Evolutionary conservation across 2,329 filamentous ascomycete genomes (phyloP).

Genomic region (Beauveria pseudobassiana): DNA sequence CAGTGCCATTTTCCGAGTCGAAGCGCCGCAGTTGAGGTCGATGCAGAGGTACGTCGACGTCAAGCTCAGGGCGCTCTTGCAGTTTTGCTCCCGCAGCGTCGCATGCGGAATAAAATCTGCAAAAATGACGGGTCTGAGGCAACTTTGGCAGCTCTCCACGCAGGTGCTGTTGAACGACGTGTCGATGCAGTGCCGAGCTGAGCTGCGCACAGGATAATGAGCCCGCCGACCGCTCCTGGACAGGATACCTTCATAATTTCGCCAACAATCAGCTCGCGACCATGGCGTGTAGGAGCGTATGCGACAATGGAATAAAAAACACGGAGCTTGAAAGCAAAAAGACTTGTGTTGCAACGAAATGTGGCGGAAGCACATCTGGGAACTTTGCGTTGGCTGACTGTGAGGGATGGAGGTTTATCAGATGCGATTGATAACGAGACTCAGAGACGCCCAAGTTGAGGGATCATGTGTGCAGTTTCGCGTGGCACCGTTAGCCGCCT

Average conservation of each 20-base stretch:
- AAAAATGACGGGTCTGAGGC: neutral
- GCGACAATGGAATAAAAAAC: no score
- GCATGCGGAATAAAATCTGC: neutral
- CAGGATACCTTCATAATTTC: neutral
- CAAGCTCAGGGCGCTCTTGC: neutral
- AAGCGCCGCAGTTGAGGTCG: slow-evolving; percentile 2
- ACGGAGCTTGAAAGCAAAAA: no score
- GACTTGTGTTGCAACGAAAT: neutral
- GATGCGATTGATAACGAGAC: slow-evolving; percentile 9
- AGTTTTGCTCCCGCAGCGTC: neutral
- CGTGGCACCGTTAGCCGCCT: neutral
- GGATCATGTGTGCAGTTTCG: slow-evolving; percentile 2
- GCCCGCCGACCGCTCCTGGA: neutral
- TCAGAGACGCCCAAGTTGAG: neutral
- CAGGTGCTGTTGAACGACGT: neutral
- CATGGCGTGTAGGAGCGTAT: no score
- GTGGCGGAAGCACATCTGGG: neutral
- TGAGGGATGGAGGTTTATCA: neutral
- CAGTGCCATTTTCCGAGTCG: neutral
- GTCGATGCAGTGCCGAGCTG: neutral
- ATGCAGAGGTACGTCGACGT: neutral
- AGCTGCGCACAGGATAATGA: neutral
- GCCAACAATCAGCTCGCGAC: neutral
- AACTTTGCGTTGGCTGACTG: neutral
- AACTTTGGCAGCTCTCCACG: neutral